Evolutionary conservation across 139 green algal genomes (phyloP), one percentile per base, ranked within the genome.

Genomic region (Pleodorina starrii): DNA sequence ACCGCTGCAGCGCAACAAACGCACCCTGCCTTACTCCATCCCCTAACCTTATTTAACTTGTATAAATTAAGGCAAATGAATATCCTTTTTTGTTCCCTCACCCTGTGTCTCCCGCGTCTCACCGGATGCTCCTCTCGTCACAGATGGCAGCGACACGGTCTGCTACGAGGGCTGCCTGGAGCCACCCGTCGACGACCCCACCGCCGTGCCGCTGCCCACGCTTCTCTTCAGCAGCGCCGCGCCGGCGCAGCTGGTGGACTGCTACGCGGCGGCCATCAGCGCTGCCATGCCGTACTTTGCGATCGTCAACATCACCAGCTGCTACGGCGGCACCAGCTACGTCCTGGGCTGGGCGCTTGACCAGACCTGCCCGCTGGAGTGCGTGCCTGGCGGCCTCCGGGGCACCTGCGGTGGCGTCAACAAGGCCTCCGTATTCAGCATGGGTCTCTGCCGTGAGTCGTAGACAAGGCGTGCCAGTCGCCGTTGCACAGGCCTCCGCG

Each of bases 151-250:
- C 0, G 81, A 77, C 44, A 48, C 9, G 14, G 81, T 87, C 1
- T 87, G 81, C 60, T 77, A 87, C 60, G 60, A 77, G 60, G 81
- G 81, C 43, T 87, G 81, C 60, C 36, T 87, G 11, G 60, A 17
- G 25, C 21, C 81, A 5, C 60, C 81, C 40, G 27, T 82, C 3
- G 29, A 63, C 36, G n/a, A 35, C 29, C 59, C 42, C 0, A 23
- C 25, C 1, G 59, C 54, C 27, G 38, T 35, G 32, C 78, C 80
- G 14, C 29, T 63, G 40, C 59, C 80, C 12, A 17, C 32, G n/a
- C 66, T 60, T 0, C 80, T 86, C 27, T 43, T 35, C 4, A 50
- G 7, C 2, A 35, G 25, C 43, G 29, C 19, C 40, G 11, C 14
- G 38, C 79, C 79, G 38, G 51, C 71, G 12, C 14, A 42, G 7